phyloP scores from a whole-genome alignment of 768 basidiomycete genomes.

The Boletus reticulatus region DNA sequence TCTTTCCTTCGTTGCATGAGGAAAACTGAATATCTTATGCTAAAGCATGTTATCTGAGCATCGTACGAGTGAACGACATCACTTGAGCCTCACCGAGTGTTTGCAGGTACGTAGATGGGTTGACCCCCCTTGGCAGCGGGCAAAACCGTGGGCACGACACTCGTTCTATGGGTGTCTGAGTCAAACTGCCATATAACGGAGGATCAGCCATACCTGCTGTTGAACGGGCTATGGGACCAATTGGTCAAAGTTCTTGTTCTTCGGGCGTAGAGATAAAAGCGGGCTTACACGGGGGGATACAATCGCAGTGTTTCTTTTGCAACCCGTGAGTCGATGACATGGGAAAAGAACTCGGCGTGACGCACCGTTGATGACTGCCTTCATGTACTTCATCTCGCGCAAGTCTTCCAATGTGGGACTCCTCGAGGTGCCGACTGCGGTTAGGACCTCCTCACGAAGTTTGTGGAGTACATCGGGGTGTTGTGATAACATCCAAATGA shows the following conservation, averaged over 20 bases:
- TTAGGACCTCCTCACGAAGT: constrained; percentile 32
- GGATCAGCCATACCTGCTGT: constrained; percentile 12
- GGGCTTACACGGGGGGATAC: constrained; percentile 32
- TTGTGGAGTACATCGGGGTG: constrained; percentile 30
- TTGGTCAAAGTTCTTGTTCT: not conserved
- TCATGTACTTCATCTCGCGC: constrained; percentile 39
- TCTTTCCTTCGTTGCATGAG: constrained; percentile 62
- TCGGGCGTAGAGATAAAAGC: not conserved
- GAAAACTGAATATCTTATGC: constrained; percentile 45
- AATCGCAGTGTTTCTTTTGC: constrained; percentile 30
- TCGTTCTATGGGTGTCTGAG: constrained; percentile 17
- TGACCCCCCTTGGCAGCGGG: constrained; percentile 25
- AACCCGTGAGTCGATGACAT: not conserved
- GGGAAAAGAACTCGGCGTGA: not conserved
- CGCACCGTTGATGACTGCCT: constrained; percentile 38
- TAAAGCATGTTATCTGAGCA: constrained; percentile 10
- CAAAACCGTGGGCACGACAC: constrained; percentile 19
- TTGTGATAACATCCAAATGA: constrained; percentile 27
- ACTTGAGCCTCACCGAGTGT: constrained; percentile 22
- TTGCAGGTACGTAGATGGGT: constrained; percentile 34
- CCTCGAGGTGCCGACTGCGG: constrained; percentile 25
- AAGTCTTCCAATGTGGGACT: constrained; percentile 31
- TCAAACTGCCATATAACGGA: not conserved
- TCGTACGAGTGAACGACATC: not conserved
- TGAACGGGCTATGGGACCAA: constrained; percentile 20